Conservation (phyloP, 305 asterid genomes). For the Solanum hybrid region DNA sequence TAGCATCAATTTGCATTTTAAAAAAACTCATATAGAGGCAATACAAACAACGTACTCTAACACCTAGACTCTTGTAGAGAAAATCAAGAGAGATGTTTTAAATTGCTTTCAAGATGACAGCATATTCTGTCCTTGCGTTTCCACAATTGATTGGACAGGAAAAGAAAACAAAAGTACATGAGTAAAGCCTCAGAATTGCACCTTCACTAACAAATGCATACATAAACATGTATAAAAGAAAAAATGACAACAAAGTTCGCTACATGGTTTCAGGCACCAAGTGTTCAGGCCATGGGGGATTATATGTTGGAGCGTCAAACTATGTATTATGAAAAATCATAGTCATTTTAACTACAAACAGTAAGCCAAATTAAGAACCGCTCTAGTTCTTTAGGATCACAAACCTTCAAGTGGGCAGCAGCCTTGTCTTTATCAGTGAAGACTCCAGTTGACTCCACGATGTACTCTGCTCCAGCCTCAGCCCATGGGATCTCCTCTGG, state of each 20-base stretch:
- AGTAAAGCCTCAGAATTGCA: not conserved
- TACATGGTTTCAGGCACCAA: not conserved
- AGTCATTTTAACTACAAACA: not conserved
- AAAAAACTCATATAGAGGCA: not conserved
- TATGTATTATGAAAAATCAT: not conserved
- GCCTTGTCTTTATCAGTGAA: conserved; percentile 33
- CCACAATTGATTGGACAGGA: not conserved
- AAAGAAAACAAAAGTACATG: not conserved
- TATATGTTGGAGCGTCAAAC: not conserved
- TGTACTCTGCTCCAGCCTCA: conserved; percentile 28
- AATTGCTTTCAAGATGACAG: not conserved
- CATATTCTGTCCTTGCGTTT: not conserved
- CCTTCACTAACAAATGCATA: not conserved
- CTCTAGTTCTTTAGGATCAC: not conserved
- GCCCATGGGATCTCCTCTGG: conserved; percentile 39
- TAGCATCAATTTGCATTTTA: not conserved
- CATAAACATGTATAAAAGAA: not conserved
- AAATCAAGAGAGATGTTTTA: not conserved
- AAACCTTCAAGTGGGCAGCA: conserved; percentile 34
- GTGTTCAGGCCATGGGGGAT: not conserved
- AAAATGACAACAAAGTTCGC: not conserved
- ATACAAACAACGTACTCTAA: not conserved
- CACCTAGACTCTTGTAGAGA: not conserved
- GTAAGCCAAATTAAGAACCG: not conserved
- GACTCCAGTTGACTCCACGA: conserved; percentile 31